These are phyloP conservation scores for Malus asiatica DNA, from an alignment of 306 rosid genomes.

Conservation along the genomic window DNA sequence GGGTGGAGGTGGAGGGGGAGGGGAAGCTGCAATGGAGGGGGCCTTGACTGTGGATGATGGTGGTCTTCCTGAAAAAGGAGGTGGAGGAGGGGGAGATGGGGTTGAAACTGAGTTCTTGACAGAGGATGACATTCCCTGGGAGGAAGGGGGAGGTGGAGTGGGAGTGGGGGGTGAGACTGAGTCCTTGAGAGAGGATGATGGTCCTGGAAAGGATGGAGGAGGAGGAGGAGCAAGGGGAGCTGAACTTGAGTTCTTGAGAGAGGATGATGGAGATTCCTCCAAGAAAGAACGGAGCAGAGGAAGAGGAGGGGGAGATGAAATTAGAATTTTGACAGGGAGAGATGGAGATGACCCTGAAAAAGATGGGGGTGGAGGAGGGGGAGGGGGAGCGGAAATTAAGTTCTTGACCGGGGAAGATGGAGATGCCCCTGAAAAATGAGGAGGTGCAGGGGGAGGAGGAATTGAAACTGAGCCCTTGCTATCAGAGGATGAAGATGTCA, in stretches of 20 bases:
- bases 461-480: constrained; percentile 7
- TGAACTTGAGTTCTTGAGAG: constrained; percentile 14
- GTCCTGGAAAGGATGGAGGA: constrained; percentile 11
- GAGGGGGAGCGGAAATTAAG: constrained; percentile 1
- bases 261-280: constrained; percentile 2
- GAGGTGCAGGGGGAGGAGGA: constrained; percentile 12
- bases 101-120: constrained; percentile 9
- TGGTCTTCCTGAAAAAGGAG: constrained; percentile 9
- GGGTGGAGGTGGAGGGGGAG: constrained; percentile 18
- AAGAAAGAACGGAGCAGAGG: constrained; percentile 10
- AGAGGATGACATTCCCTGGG: constrained; percentile 12
- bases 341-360: neutral
- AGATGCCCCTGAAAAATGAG: constrained; percentile 10
- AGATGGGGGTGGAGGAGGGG: constrained; percentile 10
- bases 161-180: constrained; percentile 11
- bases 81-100: constrained; percentile 5
- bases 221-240: constrained; percentile 11
- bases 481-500: constrained; percentile 18
- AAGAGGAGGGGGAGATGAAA: constrained; percentile 10
- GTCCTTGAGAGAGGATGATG: constrained; percentile 10
- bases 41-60: neutral
- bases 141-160: constrained; percentile 17
- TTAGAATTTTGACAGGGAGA: constrained; percentile 2
- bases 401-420: constrained; percentile 2
- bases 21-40: neutral